These are phyloP conservation scores for Flaveria ramosissima DNA, from an alignment of 129 eudicot genomes.

Conservation along the genomic window DNA sequence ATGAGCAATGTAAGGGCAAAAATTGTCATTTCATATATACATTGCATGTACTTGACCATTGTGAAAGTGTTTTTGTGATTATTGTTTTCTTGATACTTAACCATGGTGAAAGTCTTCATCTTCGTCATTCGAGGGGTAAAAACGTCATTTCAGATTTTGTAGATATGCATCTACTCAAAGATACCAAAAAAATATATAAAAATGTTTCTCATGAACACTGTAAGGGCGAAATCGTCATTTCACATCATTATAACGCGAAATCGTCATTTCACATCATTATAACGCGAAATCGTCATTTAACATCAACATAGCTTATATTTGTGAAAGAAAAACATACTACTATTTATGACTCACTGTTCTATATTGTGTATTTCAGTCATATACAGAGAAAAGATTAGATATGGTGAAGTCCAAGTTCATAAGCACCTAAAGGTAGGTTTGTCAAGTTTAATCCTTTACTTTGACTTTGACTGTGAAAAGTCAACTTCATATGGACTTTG, in stretches of 20 bases:
- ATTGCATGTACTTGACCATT: constrained; percentile 14
- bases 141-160: neutral
- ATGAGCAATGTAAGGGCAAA: constrained; percentile 39
- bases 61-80: neutral
- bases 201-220: constrained; percentile 24
- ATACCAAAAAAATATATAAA: neutral
- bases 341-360: neutral
- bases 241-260: constrained; percentile 27
- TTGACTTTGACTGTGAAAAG: constrained; percentile 1
- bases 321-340: neutral
- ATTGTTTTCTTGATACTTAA: constrained; percentile 33
- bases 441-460: neutral
- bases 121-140: neutral
- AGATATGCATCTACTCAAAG: neutral
- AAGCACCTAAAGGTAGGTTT: constrained; percentile 41
- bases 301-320: neutral
- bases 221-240: constrained; percentile 11
- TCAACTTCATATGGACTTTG: constrained; percentile 1
- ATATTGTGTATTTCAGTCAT: constrained; percentile 36
- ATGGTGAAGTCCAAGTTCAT: constrained; percentile 20
- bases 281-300: constrained; percentile 20
- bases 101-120: neutral
- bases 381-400: constrained; percentile 38
- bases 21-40: neutral
- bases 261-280: constrained; percentile 13